Evolutionary conservation across 176 grass and related monocot species (phyloP), one percentile per base, ranked within the genome.

Genomic region (Saccharum spontaneum): DNA sequence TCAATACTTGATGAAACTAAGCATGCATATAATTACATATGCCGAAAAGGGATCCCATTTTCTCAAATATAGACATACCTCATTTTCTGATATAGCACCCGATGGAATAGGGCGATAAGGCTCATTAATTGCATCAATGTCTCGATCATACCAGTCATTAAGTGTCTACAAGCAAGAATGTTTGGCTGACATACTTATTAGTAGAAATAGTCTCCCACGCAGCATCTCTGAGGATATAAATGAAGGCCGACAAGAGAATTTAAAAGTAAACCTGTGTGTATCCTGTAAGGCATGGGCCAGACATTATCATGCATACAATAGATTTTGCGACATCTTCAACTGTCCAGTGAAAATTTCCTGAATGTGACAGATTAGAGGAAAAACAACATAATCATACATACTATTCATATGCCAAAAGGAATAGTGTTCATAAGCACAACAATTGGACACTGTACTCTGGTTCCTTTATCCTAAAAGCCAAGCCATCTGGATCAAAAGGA

Each of bases 51-150:
- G 68, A 11, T 52, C 20, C 1, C 26, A 43, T 28, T 67, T 7
- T 72, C 22, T 38, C 31, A 52, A n/a, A 88, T 63, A 66, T 0
- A 18, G 33, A 57, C 71, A 87, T 91, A 95, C 95, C 93, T 98
- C 95, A 71, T 73, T 88, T 80, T 98, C 93, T 70, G 96, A 98
- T 88, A 98, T 98, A 75, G 93, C 93, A 67, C 93, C 96, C 10
- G 93, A 98, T 86, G 96, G 96, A 94, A 98, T 98, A 50, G 96
- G 96, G 60, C 93, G 96, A 88, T 98, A 98, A 70, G 96, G 96
- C 75, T 98, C 96, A 77, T 98, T 98, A 81, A 98, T 98, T 41
- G 96, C 96, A 82, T 98, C 96, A 22, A 98, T 98, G 67, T 98
- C 96, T 83, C 91, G 86, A 80, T 98, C 96, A 22, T 98, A 98